Base-by-base conservation (phyloP, 352 stramenopile species). In the Aphanomyces stellatus region DNA sequence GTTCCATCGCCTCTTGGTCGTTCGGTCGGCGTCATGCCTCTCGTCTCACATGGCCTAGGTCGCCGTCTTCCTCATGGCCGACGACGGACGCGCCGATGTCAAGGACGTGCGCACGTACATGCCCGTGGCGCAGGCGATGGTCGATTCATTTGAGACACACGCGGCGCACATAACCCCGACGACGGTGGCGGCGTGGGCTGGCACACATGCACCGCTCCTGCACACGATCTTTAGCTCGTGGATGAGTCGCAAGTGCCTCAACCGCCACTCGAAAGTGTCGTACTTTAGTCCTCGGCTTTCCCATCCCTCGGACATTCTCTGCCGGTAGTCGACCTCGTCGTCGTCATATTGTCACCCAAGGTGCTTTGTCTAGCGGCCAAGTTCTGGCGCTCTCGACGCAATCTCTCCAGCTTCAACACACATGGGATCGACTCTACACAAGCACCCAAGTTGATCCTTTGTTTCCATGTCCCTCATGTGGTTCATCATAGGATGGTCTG, bases 201-300 rank as follows among this genome's bases (percentile, higher is more conserved):
- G 63, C 61, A 56, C 72, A 2, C 76, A 90, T n/a, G 82, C 80
- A 28, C 86, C 86, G 24, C 74, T 94, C 43, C 53, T 94, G 22
- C 88, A 90, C 69, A 85, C 82, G 4, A 62, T 91, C 34, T 90
- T 94, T 30, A 77, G 80, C 37, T 83, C 81, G 69, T 94, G 84
- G 82, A 77, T 94, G 69, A 70, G 72, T 15, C 70, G 43, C 40
- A 80, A 81, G 37, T 75, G 76, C 67, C 87, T 93, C 37, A 76
- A 66, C 0, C 65, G 25, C 27, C 42, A 75, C 77, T 17, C 80
- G 75, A 19, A 71, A 71, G 13, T 57, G 25, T 82, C 82, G 13
- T 93, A 87, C 70, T 72, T 70, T 24, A 17, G 74, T 1, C 81
- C 86, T 0, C 53, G 10, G 13, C 63, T 91, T 30, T 88, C 80